Evolutionary conservation across 1,284 basidiomycete genomes (phyloP).

Genomic region (Ustilago loliicola): DNA sequence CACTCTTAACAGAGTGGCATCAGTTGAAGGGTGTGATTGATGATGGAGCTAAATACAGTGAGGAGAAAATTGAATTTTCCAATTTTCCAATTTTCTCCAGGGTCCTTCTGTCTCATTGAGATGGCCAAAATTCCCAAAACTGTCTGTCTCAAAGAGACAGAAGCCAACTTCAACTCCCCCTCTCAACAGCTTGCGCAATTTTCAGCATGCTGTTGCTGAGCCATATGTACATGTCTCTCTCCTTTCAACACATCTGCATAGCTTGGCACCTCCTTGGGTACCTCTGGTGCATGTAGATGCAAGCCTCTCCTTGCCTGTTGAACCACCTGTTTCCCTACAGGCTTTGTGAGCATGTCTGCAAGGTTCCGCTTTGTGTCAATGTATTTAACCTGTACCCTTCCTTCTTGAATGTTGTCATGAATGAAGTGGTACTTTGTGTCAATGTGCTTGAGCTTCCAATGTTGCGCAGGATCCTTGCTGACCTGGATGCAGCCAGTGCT

Average conservation of each 20-base stretch:
- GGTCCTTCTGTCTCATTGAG: too few species aligned
- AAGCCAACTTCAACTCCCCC: conserved; percentile 4
- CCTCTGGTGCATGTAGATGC: not conserved
- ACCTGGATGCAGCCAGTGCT: conserved; percentile 13
- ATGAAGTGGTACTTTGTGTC: conserved; percentile 22
- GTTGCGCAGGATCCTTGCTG: conserved; percentile 15
- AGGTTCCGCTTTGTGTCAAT: conserved; percentile 13
- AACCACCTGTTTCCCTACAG: conserved; percentile 2
- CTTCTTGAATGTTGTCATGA: conserved; percentile 11
- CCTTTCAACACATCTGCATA: not conserved
- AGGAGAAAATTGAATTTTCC: too few species aligned
- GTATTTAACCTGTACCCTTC: conserved; percentile 11
- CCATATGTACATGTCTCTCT: not conserved
- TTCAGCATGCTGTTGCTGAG: not conserved
- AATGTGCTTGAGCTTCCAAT: conserved; percentile 26
- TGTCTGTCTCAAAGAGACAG: too few species aligned
- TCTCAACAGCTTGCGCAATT: not conserved
- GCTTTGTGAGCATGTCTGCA: conserved; percentile 7
- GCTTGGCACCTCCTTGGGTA: not conserved
- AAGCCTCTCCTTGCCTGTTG: not conserved
- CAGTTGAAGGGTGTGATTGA: too few species aligned
- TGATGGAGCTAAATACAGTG: too few species aligned
- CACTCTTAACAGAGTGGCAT: too few species aligned
- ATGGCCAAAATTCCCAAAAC: too few species aligned
- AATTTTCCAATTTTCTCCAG: too few species aligned